Evolutionary conservation across 805 yeast genomes (phyloP).

Genomic region (Candida krabiensis): DNA sequence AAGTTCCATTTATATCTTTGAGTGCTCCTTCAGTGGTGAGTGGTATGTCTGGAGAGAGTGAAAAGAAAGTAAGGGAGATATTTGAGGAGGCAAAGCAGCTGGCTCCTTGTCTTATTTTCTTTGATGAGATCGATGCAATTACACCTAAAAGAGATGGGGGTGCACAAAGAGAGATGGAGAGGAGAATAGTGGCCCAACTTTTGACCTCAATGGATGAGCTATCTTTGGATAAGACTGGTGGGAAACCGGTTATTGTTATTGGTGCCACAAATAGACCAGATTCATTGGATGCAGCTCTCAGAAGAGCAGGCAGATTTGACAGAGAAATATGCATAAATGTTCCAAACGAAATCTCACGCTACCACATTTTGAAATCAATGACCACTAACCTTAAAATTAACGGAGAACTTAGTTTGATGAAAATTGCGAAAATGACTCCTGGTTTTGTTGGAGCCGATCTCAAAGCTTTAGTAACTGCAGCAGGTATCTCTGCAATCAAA

Average conservation of each 20-base stretch:
- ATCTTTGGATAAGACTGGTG: constrained; percentile 82
- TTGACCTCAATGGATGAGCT: constrained; percentile 93
- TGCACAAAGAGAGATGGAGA: constrained; percentile 97
- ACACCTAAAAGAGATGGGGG: constrained; percentile 98
- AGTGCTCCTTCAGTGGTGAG: constrained; percentile 96
- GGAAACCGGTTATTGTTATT: constrained; percentile 88
- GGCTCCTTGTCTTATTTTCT: constrained; percentile 91
- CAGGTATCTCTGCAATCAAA: constrained; percentile 92
- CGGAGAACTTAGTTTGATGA: constrained; percentile 67
- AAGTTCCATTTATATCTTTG: constrained; percentile 86
- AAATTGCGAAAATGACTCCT: constrained; percentile 88
- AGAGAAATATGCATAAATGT: constrained; percentile 92
- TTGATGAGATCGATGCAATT: constrained; percentile 97
- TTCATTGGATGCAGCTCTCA: constrained; percentile 86
- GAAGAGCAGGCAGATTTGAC: constrained; percentile 97
- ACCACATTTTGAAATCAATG: constrained; percentile 74
- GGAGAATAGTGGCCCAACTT: constrained; percentile 93
- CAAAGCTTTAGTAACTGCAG: constrained; percentile 90
- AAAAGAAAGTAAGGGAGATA: constrained; percentile 87
- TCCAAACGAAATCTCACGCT: constrained; percentile 85
- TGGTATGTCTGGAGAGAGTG: constrained; percentile 99
- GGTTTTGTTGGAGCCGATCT: constrained; percentile 98
- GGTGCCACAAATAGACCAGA: constrained; percentile 99
- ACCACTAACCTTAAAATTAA: constrained; percentile 63
- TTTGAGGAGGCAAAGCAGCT: constrained; percentile 87